Conservation (phyloP, 2,329 filamentous ascomycete genomes). For the Fusarium subtropicale region DNA sequence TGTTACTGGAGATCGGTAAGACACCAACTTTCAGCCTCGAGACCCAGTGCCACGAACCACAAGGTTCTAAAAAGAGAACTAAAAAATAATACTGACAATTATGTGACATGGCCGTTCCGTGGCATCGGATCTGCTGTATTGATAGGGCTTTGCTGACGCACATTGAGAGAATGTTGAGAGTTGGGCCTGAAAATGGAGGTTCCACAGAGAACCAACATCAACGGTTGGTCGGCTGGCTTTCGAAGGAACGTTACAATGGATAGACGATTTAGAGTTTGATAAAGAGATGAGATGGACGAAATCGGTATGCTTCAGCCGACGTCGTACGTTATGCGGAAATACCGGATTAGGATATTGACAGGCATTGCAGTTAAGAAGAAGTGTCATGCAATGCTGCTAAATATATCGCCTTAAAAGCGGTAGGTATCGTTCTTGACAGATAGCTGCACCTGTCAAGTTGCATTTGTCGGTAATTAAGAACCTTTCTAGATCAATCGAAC, state of each 20-base stretch:
- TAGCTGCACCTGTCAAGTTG: not conserved
- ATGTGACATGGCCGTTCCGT: too few species aligned
- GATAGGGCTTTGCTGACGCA: slow-evolving; percentile 51
- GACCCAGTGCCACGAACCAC: too few species aligned
- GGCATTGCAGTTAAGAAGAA: not conserved
- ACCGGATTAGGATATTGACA: not conserved
- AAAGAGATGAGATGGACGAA: not conserved
- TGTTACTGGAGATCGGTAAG: slow-evolving; percentile 59
- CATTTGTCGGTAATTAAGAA: not conserved
- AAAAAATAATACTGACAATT: too few species aligned
- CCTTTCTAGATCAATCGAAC: not conserved
- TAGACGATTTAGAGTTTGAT: not conserved
- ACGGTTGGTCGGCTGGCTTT: slow-evolving; percentile 27
- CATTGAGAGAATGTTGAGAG: slow-evolving; percentile 36
- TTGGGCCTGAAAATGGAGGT: slow-evolving; percentile 41
- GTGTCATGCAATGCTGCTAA: not conserved
- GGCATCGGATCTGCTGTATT: slow-evolving; percentile 47
- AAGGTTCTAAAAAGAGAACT: too few species aligned
- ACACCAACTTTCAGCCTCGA: slow-evolving; percentile 43
- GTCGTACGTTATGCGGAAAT: not conserved
- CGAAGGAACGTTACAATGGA: not conserved
- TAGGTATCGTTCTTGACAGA: not conserved
- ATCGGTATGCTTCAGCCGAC: not conserved
- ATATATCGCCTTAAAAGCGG: not conserved
- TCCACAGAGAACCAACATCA: slow-evolving; percentile 26